Conservation (phyloP, 2,329 filamentous ascomycete genomes). For the Biscogniauxia sp. region DNA sequence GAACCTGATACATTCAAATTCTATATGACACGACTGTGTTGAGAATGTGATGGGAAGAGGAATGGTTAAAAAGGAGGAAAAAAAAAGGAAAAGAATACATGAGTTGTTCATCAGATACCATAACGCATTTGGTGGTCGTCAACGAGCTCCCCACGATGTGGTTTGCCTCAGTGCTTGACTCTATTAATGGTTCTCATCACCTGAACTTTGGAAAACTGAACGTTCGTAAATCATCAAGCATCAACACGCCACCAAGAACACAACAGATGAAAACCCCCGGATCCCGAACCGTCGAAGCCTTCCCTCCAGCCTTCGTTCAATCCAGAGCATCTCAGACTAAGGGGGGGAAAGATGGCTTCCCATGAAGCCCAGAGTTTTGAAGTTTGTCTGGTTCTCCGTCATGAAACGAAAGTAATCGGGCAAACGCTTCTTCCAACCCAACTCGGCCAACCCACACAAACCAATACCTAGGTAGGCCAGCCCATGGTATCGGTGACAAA, state of each 20-base stretch:
- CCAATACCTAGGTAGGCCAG: neutral
- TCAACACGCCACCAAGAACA: slow-evolving; percentile 32
- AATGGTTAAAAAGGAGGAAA: neutral
- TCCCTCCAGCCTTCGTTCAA: slow-evolving; percentile 13
- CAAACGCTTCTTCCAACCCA: neutral
- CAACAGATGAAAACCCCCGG: slow-evolving; percentile 11
- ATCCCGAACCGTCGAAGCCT: neutral
- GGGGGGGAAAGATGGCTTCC: slow-evolving; percentile 24
- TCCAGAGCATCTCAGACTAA: slow-evolving; percentile 13
- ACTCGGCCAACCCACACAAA: no score
- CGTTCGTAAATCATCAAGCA: slow-evolving; percentile 54
- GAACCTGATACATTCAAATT: no score
- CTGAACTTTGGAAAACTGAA: slow-evolving; percentile 50
- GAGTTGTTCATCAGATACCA: slow-evolving; percentile 45
- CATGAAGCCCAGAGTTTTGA: slow-evolving; percentile 33
- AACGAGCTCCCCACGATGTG: slow-evolving; percentile 40
- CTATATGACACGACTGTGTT: no score
- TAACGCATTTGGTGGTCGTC: slow-evolving; percentile 48
- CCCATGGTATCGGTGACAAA: slow-evolving; percentile 37
- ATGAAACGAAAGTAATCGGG: slow-evolving; percentile 2
- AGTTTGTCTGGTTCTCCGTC: slow-evolving; percentile 24
- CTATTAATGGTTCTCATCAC: slow-evolving; percentile 95
- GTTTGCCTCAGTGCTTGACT: slow-evolving; percentile 93
- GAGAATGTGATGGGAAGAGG: neutral
- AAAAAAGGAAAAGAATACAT: slow-evolving; percentile 16